Percentiles rank a stretch among this genome's conserved stretches.
phyloP scores from a whole-genome alignment of 768 basidiomycete species.

The Tylopilus subfusipes region DNA sequence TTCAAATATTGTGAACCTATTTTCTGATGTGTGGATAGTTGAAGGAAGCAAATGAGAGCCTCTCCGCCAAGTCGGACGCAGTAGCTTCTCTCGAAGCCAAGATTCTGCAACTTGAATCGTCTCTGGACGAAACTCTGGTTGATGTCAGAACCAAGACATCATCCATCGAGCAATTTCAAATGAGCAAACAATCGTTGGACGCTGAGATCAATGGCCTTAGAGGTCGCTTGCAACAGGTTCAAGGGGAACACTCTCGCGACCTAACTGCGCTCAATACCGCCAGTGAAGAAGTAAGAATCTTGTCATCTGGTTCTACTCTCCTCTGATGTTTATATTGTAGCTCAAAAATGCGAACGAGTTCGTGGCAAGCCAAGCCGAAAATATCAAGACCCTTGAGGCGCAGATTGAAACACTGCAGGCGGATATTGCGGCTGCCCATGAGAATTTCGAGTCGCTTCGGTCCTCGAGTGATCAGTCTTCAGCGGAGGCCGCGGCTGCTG shows the following conservation, averaged over 20 bases:
- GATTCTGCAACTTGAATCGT: constrained; percentile 45
- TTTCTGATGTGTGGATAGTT: constrained; percentile 41
- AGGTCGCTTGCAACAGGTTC: constrained; percentile 38
- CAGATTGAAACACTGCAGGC: constrained; percentile 51
- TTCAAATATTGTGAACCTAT: background rate
- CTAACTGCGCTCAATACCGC: constrained; percentile 38
- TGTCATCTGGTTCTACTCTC: background rate
- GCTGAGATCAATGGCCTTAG: constrained; percentile 43
- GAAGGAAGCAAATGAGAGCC: constrained; percentile 50
- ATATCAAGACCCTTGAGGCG: constrained; percentile 45
- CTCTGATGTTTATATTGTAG: constrained; percentile 34
- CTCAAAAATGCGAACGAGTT: constrained; percentile 47
- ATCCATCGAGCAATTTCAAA: constrained; percentile 44
- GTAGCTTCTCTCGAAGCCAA: constrained; percentile 53
- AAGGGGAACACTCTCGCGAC: constrained; percentile 25
- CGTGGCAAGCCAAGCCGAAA: constrained; percentile 40
- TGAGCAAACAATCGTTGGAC: constrained; percentile 48
- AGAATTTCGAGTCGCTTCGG: constrained; percentile 50
- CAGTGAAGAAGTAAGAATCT: constrained; percentile 47
- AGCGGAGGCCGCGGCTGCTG: constrained; percentile 45
- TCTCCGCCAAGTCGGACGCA: constrained; percentile 49
- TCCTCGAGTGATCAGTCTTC: constrained; percentile 42
- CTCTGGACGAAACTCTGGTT: constrained; percentile 43
- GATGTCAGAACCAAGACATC: constrained; percentile 48
- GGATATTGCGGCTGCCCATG: constrained; percentile 48